Evolutionary conservation across 2,329 filamentous ascomycete species (phyloP).

Genomic region (Hortaea werneckii): DNA sequence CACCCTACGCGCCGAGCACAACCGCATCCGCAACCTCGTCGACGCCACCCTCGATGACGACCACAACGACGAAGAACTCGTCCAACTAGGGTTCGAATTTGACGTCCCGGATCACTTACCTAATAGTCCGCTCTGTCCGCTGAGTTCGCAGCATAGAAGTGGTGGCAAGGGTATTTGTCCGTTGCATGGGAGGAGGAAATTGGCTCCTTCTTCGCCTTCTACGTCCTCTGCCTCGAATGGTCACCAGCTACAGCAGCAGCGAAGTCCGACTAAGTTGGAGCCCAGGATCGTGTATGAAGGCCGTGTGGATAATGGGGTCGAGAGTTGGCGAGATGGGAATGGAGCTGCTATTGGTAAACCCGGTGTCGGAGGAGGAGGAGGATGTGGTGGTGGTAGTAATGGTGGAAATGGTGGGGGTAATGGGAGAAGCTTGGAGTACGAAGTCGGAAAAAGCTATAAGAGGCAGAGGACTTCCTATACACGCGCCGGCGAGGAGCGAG

Average conservation of each 20-base stretch:
- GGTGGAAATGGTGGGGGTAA: background rate
- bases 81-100: constrained; percentile 22
- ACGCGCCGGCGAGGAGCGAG: background rate
- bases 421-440: background rate
- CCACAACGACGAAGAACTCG: constrained; percentile 9
- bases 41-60: constrained; percentile 17
- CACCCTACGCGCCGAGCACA: constrained; percentile 14
- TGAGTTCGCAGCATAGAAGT: constrained; percentile 27
- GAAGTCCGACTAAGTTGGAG: background rate
- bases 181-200: constrained; percentile 22
- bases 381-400: no score
- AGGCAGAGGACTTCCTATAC: background rate
- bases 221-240: no score
- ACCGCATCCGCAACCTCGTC: constrained; percentile 15
- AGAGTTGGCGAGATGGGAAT: background rate
- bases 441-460: no score
- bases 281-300: background rate
- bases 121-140: constrained; percentile 33
- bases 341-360: background rate
- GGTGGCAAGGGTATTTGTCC: constrained; percentile 30
- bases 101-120: constrained; percentile 35
- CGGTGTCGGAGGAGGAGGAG: background rate
- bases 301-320: background rate
- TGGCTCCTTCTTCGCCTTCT: background rate
- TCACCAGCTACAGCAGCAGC: background rate